phyloP scores from a whole-genome alignment of 192 early-diverging fungal genomes.

The Coemansia sp. region DNA sequence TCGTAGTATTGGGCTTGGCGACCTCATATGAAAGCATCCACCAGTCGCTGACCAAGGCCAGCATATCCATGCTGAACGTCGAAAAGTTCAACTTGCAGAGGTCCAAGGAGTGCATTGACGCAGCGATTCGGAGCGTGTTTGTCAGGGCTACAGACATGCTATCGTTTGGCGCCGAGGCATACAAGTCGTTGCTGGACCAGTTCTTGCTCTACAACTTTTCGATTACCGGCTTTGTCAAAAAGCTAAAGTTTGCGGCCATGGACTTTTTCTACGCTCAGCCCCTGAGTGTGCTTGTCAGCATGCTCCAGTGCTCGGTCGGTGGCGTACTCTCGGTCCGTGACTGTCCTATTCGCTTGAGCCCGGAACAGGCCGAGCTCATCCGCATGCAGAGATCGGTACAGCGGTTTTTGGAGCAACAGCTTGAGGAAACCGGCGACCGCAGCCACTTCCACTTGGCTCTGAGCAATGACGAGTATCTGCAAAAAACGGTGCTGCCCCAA shows the following conservation, averaged over 20 bases:
- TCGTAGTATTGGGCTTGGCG: slow-evolving; percentile 82
- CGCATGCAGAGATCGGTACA: slow-evolving; percentile 75
- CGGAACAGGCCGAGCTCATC: slow-evolving; percentile 64
- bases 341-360: slow-evolving; percentile 40
- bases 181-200: slow-evolving; percentile 76
- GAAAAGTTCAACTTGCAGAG: slow-evolving; percentile 82
- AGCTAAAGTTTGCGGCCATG: slow-evolving; percentile 84
- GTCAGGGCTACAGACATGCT: slow-evolving; percentile 57
- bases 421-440: background rate
- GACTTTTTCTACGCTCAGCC: slow-evolving; percentile 86
- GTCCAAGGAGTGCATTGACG: slow-evolving; percentile 69
- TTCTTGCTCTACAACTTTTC: slow-evolving; percentile 83
- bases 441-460: slow-evolving; percentile 49
- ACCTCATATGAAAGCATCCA: slow-evolving; percentile 82
- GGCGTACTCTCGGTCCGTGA: slow-evolving; percentile 10
- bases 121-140: slow-evolving; percentile 62
- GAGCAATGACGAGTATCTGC: slow-evolving; percentile 62
- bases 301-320: slow-evolving; percentile 14
- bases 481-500: slow-evolving; percentile 54
- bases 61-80: slow-evolving; percentile 69
- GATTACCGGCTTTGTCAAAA: slow-evolving; percentile 69
- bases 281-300: slow-evolving; percentile 66
- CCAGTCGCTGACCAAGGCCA: slow-evolving; percentile 75
- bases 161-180: slow-evolving; percentile 70
- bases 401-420: slow-evolving; percentile 53